Evolutionary conservation across 2,329 filamentous ascomycete species (phyloP), one percentile per base, ranked within the genome.

Genomic region (Cercospora sesami): DNA sequence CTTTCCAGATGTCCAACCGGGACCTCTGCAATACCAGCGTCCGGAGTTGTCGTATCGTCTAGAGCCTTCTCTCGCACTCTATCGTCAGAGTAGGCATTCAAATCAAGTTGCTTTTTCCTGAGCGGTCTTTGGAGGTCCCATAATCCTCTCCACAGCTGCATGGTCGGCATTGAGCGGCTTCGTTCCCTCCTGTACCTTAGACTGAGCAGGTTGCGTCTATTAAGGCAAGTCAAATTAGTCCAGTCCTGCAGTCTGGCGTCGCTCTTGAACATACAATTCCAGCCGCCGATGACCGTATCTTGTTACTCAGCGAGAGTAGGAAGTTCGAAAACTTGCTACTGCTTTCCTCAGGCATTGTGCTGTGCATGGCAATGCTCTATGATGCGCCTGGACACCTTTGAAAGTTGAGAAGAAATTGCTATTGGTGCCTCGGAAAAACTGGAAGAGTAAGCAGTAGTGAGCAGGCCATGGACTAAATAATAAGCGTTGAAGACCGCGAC

Each of bases 121-220:
- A 5, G 31, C 28, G 14, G 66, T 63, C 53, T 75, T 73, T 16
- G 68, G 53, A 1, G 72, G 68, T 12, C 74, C 72, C 66, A 74
- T 71, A 16, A 75, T 69, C 8, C 66, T 60, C 58, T 76, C 71
- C 8, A 75, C 58, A 5, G 71, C 66, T 10, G 71, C 66, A 16
- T 75, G 72, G 23, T 69, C 66, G 23, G 75, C 67, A 45, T 74
- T 72, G 51, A 75, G 62, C 6, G 72, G 63, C n/a, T 64, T 65
- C 14, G 66, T 39, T 16, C 64, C 67, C 33, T 45, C 33, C 14
- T 71, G 66, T 26, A 62, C 63, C 21, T 70, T 71, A 6, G 70
- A 60, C 9, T 59, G 60, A 26, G 66, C 36, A 36, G 59, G 42
- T 45, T 61, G 60, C n/a, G 55, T 62, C 66, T 68, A 26, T 16